A percentile compares a stretch with the other conserved stretches of the same genome.
phyloP scores from a whole-genome alignment of 805 yeast species.

The Pichia phayaonensis region DNA sequence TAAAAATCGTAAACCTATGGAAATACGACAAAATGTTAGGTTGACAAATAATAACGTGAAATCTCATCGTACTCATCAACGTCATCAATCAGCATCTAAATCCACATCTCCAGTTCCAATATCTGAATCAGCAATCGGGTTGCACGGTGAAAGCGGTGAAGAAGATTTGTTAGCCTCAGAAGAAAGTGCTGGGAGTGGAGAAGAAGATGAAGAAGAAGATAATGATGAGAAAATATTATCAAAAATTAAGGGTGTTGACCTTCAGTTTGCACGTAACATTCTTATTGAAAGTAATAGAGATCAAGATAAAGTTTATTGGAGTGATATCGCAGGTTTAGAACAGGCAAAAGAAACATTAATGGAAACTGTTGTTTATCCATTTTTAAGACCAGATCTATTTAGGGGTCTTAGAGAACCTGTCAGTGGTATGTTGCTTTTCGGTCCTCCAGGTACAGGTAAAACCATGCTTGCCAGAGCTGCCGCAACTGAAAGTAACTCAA shows the following conservation, averaged over 20 bases:
- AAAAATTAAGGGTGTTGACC: constrained; percentile 68
- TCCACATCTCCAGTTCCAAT: neutral
- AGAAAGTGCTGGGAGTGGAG: neutral
- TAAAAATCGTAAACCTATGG: constrained; percentile 16
- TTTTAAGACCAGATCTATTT: constrained; percentile 86
- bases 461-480: constrained; percentile 97
- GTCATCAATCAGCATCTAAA: neutral
- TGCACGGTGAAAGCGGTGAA: constrained; percentile 21
- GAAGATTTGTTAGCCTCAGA: constrained; percentile 12
- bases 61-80: neutral
- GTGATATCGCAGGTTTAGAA: constrained; percentile 87
- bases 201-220: constrained; percentile 16
- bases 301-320: constrained; percentile 92
- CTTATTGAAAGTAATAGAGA: constrained; percentile 80
- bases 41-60: neutral
- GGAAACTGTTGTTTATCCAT: constrained; percentile 95
- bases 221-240: constrained; percentile 32
- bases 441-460: constrained; percentile 99
- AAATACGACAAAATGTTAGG: neutral
- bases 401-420: constrained; percentile 90
- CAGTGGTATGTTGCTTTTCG: constrained; percentile 90
- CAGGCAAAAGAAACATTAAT: constrained; percentile 82
- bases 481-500: constrained; percentile 89
- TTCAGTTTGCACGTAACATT: constrained; percentile 70
- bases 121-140: neutral